Evolutionary conservation across 805 yeast species (phyloP), one percentile per base, ranked within the genome.

Genomic region (Candida ficus): DNA sequence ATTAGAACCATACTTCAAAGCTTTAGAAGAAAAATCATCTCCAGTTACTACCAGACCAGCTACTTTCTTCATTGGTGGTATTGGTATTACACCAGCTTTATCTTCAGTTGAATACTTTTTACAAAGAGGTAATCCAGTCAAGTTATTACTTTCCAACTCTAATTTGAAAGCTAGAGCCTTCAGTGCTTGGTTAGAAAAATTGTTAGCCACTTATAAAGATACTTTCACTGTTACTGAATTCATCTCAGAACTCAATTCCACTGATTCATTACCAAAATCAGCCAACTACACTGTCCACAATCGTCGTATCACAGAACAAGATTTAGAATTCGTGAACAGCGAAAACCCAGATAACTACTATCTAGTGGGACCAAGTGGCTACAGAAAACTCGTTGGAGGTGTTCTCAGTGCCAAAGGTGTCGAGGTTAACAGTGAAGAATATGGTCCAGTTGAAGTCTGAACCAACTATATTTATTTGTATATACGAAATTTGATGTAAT

Each of bases 51-150:
- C 27, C 11, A 41, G 40, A 25, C 66, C 68, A 20, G 53, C 66
- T 17, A 64, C 71, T 2, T 56, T 79, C 22, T 60, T 78, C 40
- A 67, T 76, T 17, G 83, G 80, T 35, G 89, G 88, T 39, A 76
- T 78, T 41, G 88, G 87, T 46, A 74, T 77, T 37, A 82, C 88
- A 6, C 88, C 89, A 26, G 42, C 77, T 25, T 50, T 81, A 26
- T 66, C 85, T 7, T 71, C 79, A 54, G 54, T 70, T 16, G 75
- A 75, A 51, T 52, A 36, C 37, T 53, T 46, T 43, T 28, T 52
- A 9, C 13, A 38, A 11, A 41, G 18, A 14, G 53, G 54, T 4
- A 41, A 46, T 22, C 17, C 38, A 1, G 57, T 53, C 8, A 23
- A 30, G 4, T 13, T 54, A 4, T 14, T 45, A 6, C 25, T 51